Evolutionary conservation across 495 filamentous ascomycete species (phyloP).

Genomic region (Aspergillus haitiensis): DNA sequence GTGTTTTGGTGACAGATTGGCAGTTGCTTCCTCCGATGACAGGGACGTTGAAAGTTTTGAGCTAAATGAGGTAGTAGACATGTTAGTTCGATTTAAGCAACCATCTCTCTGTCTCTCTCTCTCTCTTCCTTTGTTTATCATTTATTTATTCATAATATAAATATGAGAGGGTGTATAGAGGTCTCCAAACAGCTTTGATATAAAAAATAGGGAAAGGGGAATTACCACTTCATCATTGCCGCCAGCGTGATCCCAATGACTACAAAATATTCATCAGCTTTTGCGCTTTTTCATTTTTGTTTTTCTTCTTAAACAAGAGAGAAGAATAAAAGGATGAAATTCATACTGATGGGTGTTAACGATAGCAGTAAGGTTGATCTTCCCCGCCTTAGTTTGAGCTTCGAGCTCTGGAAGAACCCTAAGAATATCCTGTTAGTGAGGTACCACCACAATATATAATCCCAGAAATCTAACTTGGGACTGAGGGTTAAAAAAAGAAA

Average conservation of each 20-base stretch:
- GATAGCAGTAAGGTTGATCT: slow-evolving; percentile 82
- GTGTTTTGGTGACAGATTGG: slow-evolving; percentile 71
- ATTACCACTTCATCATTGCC: slow-evolving; percentile 79
- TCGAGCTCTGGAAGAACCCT: slow-evolving; percentile 83
- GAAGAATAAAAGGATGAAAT: background rate
- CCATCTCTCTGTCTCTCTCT: background rate
- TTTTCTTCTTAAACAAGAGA: background rate
- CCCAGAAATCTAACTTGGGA: too few species aligned
- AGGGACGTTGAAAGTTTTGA: slow-evolving; percentile 65
- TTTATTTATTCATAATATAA: too few species aligned
- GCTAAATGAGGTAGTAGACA: slow-evolving; percentile 46
- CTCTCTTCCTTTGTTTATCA: background rate
- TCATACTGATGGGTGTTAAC: slow-evolving; percentile 96
- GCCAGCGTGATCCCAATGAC: slow-evolving; percentile 93
- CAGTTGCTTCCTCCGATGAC: slow-evolving; percentile 90
- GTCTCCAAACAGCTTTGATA: too few species aligned
- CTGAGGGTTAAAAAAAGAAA: background rate
- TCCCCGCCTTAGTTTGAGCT: slow-evolving; percentile 64
- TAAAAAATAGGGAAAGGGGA: background rate
- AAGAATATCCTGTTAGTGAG: slow-evolving; percentile 2
- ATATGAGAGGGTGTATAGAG: background rate
- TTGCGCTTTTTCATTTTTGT: background rate
- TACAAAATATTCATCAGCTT: slow-evolving; percentile 32
- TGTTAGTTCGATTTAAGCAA: slow-evolving; percentile 16
- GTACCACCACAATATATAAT: too few species aligned